Conservation (phyloP, 2,329 filamentous ascomycete genomes). For the Arachnopeziza araneosa region DNA sequence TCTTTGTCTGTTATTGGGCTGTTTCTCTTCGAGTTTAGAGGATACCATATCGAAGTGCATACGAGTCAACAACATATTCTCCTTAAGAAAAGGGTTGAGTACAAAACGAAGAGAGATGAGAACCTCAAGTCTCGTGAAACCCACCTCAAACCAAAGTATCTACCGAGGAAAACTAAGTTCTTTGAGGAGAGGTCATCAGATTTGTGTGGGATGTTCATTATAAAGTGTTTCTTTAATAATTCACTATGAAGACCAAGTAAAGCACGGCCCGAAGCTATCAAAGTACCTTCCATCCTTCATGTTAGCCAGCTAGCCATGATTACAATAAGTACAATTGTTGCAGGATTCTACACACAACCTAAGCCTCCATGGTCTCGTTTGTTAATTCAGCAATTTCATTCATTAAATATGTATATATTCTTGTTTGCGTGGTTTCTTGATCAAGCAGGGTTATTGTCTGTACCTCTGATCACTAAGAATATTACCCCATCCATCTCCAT, state of each 20-base stretch:
- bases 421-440: background rate
- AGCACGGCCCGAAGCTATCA: background rate
- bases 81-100: too few species aligned
- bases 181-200: too few species aligned
- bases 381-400: background rate
- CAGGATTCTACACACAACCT: background rate
- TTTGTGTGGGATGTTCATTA: background rate
- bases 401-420: background rate
- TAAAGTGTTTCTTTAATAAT: background rate
- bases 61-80: too few species aligned
- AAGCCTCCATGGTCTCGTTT: background rate
- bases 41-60: too few species aligned
- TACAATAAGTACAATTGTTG: background rate
- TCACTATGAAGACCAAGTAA: background rate
- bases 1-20: too few species aligned
- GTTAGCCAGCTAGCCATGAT: background rate
- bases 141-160: too few species aligned
- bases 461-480: conserved; percentile 17
- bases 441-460: background rate
- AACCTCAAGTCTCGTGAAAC: too few species aligned
- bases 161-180: too few species aligned
- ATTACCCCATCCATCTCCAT: conserved; percentile 23
- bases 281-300: background rate
- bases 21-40: too few species aligned
- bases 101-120: too few species aligned